Conservation (phyloP, 768 basidiomycete species). For the Tricholoma bakamatsutake region DNA sequence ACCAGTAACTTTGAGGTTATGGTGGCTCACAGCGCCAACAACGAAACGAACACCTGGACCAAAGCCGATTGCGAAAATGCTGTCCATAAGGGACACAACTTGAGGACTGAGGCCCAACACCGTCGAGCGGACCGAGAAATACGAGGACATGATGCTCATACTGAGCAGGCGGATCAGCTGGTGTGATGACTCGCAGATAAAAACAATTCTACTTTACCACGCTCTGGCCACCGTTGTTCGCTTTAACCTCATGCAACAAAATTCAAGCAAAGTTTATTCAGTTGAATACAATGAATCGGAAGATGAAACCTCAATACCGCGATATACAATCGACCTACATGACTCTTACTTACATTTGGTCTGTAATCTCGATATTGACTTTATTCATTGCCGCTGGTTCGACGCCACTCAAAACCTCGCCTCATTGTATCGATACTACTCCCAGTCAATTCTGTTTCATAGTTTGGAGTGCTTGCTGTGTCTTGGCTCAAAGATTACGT, state of each 20-base stretch:
- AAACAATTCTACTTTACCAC: slow-evolving; percentile 1
- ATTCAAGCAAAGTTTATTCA: too few relatives aligned
- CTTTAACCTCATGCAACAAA: too few relatives aligned
- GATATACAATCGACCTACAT: too few relatives aligned
- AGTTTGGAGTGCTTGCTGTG: not conserved
- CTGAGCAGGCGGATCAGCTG: not conserved
- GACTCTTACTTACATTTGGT: too few relatives aligned
- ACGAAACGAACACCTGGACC: slow-evolving; percentile 63
- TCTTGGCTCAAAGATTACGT: slow-evolving; percentile 5
- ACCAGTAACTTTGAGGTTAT: slow-evolving; percentile 49
- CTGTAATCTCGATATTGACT: too few relatives aligned
- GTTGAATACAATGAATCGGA: too few relatives aligned
- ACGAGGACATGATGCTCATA: slow-evolving; percentile 33
- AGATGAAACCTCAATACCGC: too few relatives aligned
- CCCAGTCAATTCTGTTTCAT: slow-evolving; percentile 68
- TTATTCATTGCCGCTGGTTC: too few relatives aligned
- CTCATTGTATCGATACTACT: slow-evolving; percentile 83
- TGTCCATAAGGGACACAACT: slow-evolving; percentile 51
- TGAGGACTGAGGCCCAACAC: slow-evolving; percentile 29
- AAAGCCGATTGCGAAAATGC: slow-evolving; percentile 58
- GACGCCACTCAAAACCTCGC: slow-evolving; percentile 1
- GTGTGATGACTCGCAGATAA: slow-evolving; percentile 12
- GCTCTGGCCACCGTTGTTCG: not conserved
- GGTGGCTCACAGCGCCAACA: slow-evolving; percentile 44
- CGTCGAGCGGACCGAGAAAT: slow-evolving; percentile 28